Conservation (phyloP, 1,139 yeast genomes). For the Kazachstania sp. region DNA sequence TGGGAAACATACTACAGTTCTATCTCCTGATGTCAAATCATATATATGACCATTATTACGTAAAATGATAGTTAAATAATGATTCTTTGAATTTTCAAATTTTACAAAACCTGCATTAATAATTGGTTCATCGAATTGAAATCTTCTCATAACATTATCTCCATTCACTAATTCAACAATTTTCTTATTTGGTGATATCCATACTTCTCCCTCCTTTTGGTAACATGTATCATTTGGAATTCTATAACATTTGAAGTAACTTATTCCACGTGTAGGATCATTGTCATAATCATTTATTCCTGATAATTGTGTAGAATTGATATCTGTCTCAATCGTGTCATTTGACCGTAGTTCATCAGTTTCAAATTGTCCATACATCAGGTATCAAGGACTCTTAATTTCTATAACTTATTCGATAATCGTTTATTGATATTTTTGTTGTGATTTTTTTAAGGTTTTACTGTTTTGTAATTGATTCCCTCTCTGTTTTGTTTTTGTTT, state of each 20-base stretch:
- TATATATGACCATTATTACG: constrained; percentile 25
- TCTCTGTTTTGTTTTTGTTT: no score
- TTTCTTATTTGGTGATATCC: constrained; percentile 19
- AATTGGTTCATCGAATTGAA: constrained; percentile 15
- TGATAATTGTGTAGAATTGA: background rate
- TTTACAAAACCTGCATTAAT: constrained; percentile 26
- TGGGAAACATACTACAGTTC: constrained; percentile 23
- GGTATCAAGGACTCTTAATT: no score
- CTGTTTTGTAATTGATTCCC: no score
- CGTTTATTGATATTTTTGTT: no score
- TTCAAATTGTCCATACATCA: background rate
- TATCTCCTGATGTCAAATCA: constrained; percentile 19
- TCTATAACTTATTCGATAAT: no score
- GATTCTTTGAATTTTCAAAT: constrained; percentile 17
- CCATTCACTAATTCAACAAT: constrained; percentile 23
- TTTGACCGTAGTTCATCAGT: background rate
- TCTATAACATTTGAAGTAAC: background rate
- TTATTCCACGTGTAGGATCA: background rate
- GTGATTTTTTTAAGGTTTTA: no score
- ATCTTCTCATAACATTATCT: constrained; percentile 18
- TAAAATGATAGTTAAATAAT: constrained; percentile 24
- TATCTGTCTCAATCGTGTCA: background rate
- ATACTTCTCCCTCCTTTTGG: constrained; percentile 8
- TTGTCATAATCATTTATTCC: background rate
- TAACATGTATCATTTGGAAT: background rate